A percentile compares a stretch with the other conserved stretches of the same genome.
phyloP scores from a whole-genome alignment of 768 basidiomycete genomes.

The Russula dissimulans region DNA sequence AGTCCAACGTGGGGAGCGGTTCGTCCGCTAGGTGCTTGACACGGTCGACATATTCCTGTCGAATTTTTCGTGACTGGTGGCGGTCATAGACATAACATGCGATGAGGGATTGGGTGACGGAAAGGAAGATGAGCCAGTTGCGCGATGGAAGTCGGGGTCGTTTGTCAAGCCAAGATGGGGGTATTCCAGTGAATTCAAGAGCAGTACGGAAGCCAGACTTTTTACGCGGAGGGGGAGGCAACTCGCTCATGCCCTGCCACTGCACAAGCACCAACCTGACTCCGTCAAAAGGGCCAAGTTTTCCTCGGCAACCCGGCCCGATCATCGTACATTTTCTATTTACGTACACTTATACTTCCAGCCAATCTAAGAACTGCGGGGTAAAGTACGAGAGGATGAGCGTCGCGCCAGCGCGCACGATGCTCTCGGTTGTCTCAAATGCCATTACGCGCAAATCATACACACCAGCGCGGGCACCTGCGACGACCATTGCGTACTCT shows the following conservation, averaged over 20 bases:
- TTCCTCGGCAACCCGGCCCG: not conserved
- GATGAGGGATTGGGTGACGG: slow-evolving; percentile 57
- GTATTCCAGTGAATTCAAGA: slow-evolving; percentile 57
- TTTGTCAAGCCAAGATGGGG: slow-evolving; percentile 72
- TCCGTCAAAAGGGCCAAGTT: too few relatives aligned
- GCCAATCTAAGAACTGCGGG: slow-evolving; percentile 89
- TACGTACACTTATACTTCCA: slow-evolving; percentile 30
- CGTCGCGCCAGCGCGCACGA: slow-evolving; percentile 86
- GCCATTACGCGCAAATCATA: slow-evolving; percentile 90
- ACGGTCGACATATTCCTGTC: slow-evolving; percentile 65
- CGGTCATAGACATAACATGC: slow-evolving; percentile 85
- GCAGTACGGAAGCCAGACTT: slow-evolving; percentile 51
- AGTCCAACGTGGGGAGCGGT: slow-evolving; percentile 51
- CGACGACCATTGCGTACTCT: slow-evolving; percentile 95
- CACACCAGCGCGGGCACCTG: slow-evolving; percentile 89
- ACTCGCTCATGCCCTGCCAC: slow-evolving; percentile 3
- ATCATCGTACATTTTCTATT: too few relatives aligned
- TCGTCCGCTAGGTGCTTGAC: slow-evolving; percentile 73
- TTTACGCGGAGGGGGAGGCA: slow-evolving; percentile 1
- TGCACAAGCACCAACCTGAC: not conserved
- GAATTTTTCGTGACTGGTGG: slow-evolving; percentile 65
- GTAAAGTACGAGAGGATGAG: slow-evolving; percentile 94
- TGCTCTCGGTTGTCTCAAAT: slow-evolving; percentile 84
- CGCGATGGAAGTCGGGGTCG: slow-evolving; percentile 81
- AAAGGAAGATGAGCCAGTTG: slow-evolving; percentile 91